Base-by-base conservation (phyloP, 2,329 filamentous ascomycete species). In the Colletotrichum orchidophilum region DNA sequence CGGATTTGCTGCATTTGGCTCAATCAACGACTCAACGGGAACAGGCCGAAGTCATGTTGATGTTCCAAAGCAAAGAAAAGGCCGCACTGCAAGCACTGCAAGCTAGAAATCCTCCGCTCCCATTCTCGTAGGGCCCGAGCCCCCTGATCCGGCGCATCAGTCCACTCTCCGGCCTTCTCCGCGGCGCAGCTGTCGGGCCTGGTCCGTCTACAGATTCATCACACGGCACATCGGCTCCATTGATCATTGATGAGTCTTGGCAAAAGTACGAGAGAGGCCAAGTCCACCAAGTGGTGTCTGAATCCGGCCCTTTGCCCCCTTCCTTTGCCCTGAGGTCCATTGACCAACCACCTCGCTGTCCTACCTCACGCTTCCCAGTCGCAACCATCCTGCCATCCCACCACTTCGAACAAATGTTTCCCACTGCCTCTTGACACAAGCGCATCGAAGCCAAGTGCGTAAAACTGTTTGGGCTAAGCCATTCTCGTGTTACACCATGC, bases 341-440 rank as follows among this genome's bases (percentile, higher is more conserved):
- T 39, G 61, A 55, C 63, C 67, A 66, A 66, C 54, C 61, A 46
- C 50, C 2, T 29, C 3, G 29, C 18, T 29, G 13, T 24, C 26
- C n/a, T n/a, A 21, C 52, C n/a, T 60, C 35, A 55, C 35, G 13
- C 49, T 9, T 59, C 55, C 27, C 46, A 35, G 31, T 49, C 35
- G 55, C 57, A 50, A 39, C 52, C 62, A 46, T 70, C 18, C 33
- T 35, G 49, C 54, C 49, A 29, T 70, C 27, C 33, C 49, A 55
- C 54, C 49, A 29, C 50, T 57, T 33, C 29, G 29, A 35, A 24
- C 54, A 26, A 29, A n/a, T 27, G 27, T 57, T 63, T 26, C 46
- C 29, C 13, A 52, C 24, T 54, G 21, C 18, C 11, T 53, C 42
- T 50, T 27, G 50, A 29, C 49, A 50, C 27, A 49, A 54, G 42